Percentiles rank a stretch among this genome's conserved stretches.
Evolutionary conservation across 345 rosid species (phyloP).

Genomic region (Limnanthes douglasii): DNA sequence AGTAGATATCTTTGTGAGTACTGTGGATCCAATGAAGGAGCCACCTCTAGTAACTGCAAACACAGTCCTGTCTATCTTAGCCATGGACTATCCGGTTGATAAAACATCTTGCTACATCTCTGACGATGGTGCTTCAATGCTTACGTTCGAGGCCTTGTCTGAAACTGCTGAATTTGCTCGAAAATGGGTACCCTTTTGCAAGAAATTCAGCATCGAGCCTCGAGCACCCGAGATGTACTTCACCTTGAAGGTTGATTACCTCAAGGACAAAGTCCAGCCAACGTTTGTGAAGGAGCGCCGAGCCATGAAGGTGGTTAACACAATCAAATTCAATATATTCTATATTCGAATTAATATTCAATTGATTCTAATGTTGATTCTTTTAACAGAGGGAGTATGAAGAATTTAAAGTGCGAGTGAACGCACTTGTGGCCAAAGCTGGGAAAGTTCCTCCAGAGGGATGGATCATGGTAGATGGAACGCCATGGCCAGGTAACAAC

Average conservation of each 20-base stretch:
- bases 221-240: constrained; percentile 76
- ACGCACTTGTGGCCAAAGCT: constrained; percentile 79
- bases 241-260: constrained; percentile 69
- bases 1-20: constrained; percentile 87
- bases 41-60: constrained; percentile 94
- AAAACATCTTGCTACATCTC: constrained; percentile 92
- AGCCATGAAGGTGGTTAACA: constrained; percentile 74
- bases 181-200: constrained; percentile 88
- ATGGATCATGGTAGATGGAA: constrained; percentile 98
- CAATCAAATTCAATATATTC: no score
- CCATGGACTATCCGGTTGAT: constrained; percentile 90
- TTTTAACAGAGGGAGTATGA: constrained; percentile 77
- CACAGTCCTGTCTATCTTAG: constrained; percentile 79
- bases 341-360: no score
- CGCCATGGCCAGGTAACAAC: constrained; percentile 99
- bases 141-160: constrained; percentile 72
- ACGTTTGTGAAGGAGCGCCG: constrained; percentile 88
- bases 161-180: constrained; percentile 77
- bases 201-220: constrained; percentile 54
- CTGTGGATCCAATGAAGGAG: constrained; percentile 98
- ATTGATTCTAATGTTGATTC: no score
- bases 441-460: constrained; percentile 75
- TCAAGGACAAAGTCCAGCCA: constrained; percentile 94
- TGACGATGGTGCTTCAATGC: constrained; percentile 96
- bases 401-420: constrained; percentile 88